A percentile compares a stretch with the other conserved stretches of the same genome.
These are phyloP conservation scores for Climacium dendroides DNA, from an alignment of 225 moss, liverwort and hornwort genomes.

Conservation along the genomic window DNA sequence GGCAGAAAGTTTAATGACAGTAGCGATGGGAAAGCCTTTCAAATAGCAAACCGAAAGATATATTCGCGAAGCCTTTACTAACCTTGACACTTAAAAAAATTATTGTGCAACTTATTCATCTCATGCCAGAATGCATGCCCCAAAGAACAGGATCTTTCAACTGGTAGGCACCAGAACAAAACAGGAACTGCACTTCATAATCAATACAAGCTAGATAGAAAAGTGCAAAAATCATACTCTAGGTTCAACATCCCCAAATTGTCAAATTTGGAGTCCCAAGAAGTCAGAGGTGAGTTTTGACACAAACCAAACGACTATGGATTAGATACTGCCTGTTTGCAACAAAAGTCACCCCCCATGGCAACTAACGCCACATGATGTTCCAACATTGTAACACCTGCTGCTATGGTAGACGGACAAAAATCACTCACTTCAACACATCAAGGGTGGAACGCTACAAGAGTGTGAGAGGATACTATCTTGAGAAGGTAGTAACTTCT, in stretches of 20 bases:
- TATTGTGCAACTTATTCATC: background rate
- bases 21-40: background rate
- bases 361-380: background rate
- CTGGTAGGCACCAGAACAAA: background rate
- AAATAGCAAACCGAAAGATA: background rate
- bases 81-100: background rate
- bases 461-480: slow-evolving; percentile 73
- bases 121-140: background rate
- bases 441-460: background rate
- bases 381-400: background rate
- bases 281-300: background rate
- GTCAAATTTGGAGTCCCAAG: background rate
- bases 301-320: background rate
- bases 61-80: background rate
- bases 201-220: background rate
- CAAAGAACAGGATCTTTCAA: background rate
- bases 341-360: background rate
- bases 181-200: background rate
- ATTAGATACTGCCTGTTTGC: background rate
- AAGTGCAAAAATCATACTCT: background rate
- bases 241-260: too few species aligned
- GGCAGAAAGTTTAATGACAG: background rate
- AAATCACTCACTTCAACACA: background rate
- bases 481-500: slow-evolving; percentile 70
- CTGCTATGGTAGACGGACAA: background rate